Evolutionary conservation across 257 asterid genomes (phyloP), one percentile per base, ranked within the genome.

Genomic region (Gentiana macrophylla): DNA sequence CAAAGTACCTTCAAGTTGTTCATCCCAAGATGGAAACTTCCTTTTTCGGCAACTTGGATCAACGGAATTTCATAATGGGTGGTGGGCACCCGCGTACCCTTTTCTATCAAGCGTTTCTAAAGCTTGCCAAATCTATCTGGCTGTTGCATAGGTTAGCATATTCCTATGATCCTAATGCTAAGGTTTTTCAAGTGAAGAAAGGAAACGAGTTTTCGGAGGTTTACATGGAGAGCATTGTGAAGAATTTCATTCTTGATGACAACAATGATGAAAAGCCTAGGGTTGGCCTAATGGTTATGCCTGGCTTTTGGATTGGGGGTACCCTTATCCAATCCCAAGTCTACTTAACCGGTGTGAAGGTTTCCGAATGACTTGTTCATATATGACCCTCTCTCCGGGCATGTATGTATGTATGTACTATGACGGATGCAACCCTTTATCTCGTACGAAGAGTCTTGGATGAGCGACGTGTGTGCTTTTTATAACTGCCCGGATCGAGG

Each of bases 61-160:
- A 92, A 52, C 70, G 94, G 57, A 81, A 80, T 64, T 85, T 71
- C 46, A 62, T 86, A 41, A 59, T 35, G 60, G 82, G 86, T 8
- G 97, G 99, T 33, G 99, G 99, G 6, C 96, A 88, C 71, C 99
- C 99, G 12, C 83, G 99, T 69, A 88, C 95, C 32, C 86, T 93
- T 62, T 88, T 92, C 64, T 92, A 92, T 77, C 95, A 83, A 72
- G 97, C 95, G 6, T 92, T 92, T 71, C 77, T 92, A 76, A 92
- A 92, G 72, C 58, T 92, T 60, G 94, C 94, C 44, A 92, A 88
- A 70, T 76, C 89, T 12, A 68, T 88, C 60, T 92, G 99, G 99
- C 94, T 92, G 67, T 50, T 92, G 76, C 95, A 92, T 60, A 72
- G 81, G 65, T 67, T 92, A 68, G 97, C 95, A 7, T 82, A 85